Evolutionary conservation across 2,329 filamentous ascomycete species (phyloP).

Genomic region (Hymenoscyphus salicellus): DNA sequence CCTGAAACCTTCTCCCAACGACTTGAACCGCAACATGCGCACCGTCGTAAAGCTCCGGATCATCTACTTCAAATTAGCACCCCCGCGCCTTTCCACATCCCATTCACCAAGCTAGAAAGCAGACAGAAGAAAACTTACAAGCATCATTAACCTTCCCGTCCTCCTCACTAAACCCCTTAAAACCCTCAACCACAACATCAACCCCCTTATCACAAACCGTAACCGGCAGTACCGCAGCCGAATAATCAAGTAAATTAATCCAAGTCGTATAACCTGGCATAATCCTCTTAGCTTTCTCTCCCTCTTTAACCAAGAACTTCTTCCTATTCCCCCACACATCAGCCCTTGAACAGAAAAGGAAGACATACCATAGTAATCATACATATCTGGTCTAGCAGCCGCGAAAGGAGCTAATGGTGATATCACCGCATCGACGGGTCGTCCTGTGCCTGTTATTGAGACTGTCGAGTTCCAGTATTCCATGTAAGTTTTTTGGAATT

Average conservation of each 20-base stretch:
- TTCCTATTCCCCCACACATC: slow-evolving; percentile 10
- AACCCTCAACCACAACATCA: slow-evolving; percentile 36
- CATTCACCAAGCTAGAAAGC: slow-evolving; percentile 37
- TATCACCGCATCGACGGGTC: slow-evolving; percentile 55
- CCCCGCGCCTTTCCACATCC: slow-evolving; percentile 21
- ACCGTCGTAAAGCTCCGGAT: slow-evolving; percentile 40
- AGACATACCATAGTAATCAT: slow-evolving; percentile 41
- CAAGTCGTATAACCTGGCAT: slow-evolving; percentile 22
- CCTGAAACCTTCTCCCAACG: slow-evolving; percentile 49
- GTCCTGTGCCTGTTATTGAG: slow-evolving; percentile 26
- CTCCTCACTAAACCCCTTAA: slow-evolving; percentile 41
- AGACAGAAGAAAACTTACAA: slow-evolving; percentile 44
- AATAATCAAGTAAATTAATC: slow-evolving; percentile 56
- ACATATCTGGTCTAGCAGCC: slow-evolving; percentile 47
- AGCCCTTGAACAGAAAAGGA: slow-evolving; percentile 3
- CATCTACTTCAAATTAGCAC: slow-evolving; percentile 49
- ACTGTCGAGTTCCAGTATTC: slow-evolving; percentile 44
- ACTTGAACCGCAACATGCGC: slow-evolving; percentile 54
- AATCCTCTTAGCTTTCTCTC: slow-evolving; percentile 20
- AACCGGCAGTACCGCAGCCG: slow-evolving; percentile 54
- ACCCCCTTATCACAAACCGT: slow-evolving; percentile 46
- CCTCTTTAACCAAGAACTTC: slow-evolving; percentile 15
- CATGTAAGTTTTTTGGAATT: slow-evolving; percentile 56
- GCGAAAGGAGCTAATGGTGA: slow-evolving; percentile 49
- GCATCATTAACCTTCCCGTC: slow-evolving; percentile 46